phyloP scores from a whole-genome alignment of 257 asterid genomes.

The Buddleja alternifolia region DNA sequence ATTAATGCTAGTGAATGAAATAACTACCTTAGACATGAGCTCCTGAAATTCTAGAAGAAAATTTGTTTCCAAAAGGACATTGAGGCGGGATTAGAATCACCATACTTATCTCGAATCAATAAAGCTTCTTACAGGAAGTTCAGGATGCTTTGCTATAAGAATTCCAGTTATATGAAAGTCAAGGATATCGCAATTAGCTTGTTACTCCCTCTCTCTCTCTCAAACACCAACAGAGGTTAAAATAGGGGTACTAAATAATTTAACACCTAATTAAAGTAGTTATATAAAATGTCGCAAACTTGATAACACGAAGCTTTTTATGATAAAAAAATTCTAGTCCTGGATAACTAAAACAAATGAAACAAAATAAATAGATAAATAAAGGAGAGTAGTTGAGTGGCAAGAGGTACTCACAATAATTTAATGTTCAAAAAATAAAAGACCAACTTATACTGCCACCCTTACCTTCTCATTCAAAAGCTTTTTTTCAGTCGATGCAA shows the following conservation, averaged over 20 bases:
- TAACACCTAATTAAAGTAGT: neutral
- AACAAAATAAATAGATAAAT: neutral
- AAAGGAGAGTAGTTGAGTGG: neutral
- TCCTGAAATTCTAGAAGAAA: neutral
- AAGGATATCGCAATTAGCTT: neutral
- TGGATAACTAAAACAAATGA: neutral
- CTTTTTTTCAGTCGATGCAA: constrained; percentile 76
- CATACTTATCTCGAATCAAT: neutral
- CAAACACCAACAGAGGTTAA: neutral
- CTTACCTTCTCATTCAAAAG: constrained; percentile 78
- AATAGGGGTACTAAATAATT: neutral
- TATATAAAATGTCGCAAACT: neutral
- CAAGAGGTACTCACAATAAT: neutral
- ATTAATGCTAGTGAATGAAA: constrained; percentile 8
- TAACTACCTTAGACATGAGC: neutral
- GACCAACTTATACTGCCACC: neutral
- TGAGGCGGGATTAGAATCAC: neutral
- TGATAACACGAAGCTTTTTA: neutral
- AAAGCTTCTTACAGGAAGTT: too few relatives aligned
- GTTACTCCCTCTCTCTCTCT: neutral
- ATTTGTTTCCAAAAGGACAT: neutral
- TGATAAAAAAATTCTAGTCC: neutral
- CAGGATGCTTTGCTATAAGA: neutral
- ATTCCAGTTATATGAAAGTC: neutral
- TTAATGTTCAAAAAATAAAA: neutral